These are phyloP conservation scores for Silene noctiflora DNA, from an alignment of 179 eudicot genomes.

Conservation along the genomic window DNA sequence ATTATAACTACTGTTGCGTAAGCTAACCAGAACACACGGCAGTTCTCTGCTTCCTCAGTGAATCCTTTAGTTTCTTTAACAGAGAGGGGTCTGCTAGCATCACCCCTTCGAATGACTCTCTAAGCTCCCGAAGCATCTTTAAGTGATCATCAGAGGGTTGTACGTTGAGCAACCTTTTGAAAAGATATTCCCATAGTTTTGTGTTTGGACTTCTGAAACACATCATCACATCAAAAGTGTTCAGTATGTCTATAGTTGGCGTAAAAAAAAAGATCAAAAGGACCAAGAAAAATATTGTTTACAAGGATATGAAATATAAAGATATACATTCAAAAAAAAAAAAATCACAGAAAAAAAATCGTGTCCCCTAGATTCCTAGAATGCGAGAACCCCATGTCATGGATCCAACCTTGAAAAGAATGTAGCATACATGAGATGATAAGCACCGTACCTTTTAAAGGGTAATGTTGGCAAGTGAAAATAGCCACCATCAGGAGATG, in stretches of 20 bases:
- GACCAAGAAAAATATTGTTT: too few relatives aligned
- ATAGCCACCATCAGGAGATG: constrained; percentile 50
- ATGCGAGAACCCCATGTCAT: neutral
- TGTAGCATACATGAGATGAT: neutral
- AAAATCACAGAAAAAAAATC: too few relatives aligned
- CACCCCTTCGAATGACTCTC: constrained; percentile 61
- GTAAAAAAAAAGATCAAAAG: neutral
- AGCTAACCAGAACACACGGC: constrained; percentile 63
- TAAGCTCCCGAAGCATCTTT: constrained; percentile 45
- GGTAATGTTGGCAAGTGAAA: constrained; percentile 51
- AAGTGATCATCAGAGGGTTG: constrained; percentile 53
- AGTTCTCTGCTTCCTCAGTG: constrained; percentile 57
- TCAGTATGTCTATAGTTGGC: neutral
- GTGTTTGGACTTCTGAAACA: constrained; percentile 66
- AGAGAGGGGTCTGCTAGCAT: constrained; percentile 54
- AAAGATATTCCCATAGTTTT: constrained; percentile 70
- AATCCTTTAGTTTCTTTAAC: constrained; percentile 66
- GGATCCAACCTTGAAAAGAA: neutral
- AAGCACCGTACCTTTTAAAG: constrained; percentile 55
- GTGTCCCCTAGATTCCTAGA: neutral
- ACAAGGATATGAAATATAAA: too few relatives aligned
- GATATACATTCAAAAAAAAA: too few relatives aligned
- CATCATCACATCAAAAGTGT: neutral
- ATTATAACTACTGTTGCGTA: neutral
- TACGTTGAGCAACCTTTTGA: constrained; percentile 61